A percentile compares a stretch with the other conserved stretches of the same genome.
Conservation (phyloP, 2,329 filamentous ascomycete genomes). For the Diaporthe citrichinensis region DNA sequence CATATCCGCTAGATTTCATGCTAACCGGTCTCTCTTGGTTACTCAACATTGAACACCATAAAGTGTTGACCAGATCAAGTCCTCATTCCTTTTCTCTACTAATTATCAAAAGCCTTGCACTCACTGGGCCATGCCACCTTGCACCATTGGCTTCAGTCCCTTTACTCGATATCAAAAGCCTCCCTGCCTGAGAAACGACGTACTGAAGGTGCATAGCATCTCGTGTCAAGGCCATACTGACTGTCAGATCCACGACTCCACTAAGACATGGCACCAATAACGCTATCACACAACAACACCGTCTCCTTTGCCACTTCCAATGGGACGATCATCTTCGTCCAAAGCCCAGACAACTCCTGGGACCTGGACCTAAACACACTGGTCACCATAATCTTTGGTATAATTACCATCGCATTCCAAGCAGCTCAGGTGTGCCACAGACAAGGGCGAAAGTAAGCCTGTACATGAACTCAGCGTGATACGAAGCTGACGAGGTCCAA, state of each 20-base stretch:
- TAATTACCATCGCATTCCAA: not conserved
- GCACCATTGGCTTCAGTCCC: not conserved
- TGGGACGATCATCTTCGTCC: not conserved
- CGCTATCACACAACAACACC: not conserved
- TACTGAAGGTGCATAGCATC: too few species aligned
- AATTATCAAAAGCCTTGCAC: not conserved
- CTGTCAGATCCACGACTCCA: accelerated
- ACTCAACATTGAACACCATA: not conserved
- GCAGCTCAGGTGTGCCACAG: not conserved
- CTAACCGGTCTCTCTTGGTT: not conserved
- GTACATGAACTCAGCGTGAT: not conserved
- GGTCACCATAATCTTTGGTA: slow-evolving; percentile 23
- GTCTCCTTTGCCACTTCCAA: not conserved
- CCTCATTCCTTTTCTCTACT: not conserved
- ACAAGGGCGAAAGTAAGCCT: not conserved
- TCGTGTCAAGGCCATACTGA: too few species aligned
- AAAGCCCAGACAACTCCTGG: slow-evolving; percentile 3
- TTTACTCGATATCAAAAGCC: too few species aligned
- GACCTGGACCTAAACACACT: slow-evolving; percentile 28
- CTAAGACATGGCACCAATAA: not conserved
- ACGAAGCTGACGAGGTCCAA: not conserved
- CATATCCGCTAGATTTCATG: too few species aligned
- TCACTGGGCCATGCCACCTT: not conserved
- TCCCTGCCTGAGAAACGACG: not conserved
- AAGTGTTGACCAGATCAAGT: not conserved